Evolutionary conservation across 1,284 basidiomycete species (phyloP), one percentile per base, ranked within the genome.

Genomic region (Vanrija humicola): DNA sequence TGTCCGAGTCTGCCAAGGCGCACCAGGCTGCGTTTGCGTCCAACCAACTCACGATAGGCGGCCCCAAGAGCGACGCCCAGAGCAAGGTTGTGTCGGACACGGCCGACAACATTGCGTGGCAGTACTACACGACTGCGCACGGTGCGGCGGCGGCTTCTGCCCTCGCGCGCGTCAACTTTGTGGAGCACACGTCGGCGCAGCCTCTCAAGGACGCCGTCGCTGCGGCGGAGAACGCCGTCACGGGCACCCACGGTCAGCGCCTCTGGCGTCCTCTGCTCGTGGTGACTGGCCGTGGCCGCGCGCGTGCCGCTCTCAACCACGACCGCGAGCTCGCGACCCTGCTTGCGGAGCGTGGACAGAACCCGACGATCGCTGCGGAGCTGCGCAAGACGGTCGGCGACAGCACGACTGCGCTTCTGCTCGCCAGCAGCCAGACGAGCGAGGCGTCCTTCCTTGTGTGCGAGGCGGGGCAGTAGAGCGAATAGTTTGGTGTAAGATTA

Each of bases 301-400:
- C 87, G 29, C 69, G 88, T 43, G 83, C 86, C 9, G 80, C 84
- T 46, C 83, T 86, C 69, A 82, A 82, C 63, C 67, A 70, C 50
- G 65, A 56, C 16, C 50, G 64, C 46, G 90, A 92, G 77, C 69
- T 90, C 50, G 83, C 83, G 57, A 77, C 80, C 56, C 69, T 90
- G 19, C 79, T 86, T 72, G 81, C 83, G 21, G 82, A 84, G 65
- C 71, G 78, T n/a, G 80, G 69, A n/a, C 76, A 82, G 64, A 79
- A 79, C 43, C 76, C 70, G 1, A 62, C 64, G 42, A 69, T 84
- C 25, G 81, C 82, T 7, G 82, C 82, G 6, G 84, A 86, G 58
- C 83, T 90, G 57, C 80, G 82, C 70, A 88, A 88, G 81, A 89
- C 89, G 5, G 79, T 91, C 44, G 90, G 90, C 3, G 88, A 91